These are phyloP conservation scores for Neurospora sp. DNA, from an alignment of 2,329 filamentous ascomycete species.

Conservation along the genomic window DNA sequence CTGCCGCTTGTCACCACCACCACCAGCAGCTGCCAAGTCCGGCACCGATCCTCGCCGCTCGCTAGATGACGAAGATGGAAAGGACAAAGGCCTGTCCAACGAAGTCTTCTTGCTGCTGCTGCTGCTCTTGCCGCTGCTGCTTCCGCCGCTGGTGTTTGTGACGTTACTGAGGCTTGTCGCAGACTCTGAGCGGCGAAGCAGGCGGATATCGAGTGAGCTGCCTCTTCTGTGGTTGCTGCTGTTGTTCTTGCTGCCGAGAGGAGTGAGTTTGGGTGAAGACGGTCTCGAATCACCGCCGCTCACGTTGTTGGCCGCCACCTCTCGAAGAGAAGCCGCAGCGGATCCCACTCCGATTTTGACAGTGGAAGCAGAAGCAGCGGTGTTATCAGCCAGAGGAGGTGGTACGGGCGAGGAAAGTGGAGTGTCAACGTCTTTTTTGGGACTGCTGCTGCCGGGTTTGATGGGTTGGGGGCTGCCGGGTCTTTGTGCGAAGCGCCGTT, in stretches of 20 bases:
- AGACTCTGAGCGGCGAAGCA: not conserved
- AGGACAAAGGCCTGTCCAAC: not conserved
- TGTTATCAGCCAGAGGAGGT: not conserved
- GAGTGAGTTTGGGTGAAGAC: not conserved
- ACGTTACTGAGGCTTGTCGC: not conserved
- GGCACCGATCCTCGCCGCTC: not conserved
- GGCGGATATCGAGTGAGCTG: not conserved
- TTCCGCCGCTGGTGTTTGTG: not conserved
- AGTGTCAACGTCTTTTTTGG: not conserved
- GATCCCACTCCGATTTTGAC: not conserved
- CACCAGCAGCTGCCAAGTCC: not conserved
- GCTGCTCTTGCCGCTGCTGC: not conserved
- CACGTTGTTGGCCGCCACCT: not conserved
- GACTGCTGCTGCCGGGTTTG: not conserved
- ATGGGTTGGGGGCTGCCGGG: not conserved
- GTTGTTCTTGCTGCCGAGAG: not conserved
- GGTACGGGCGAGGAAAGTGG: not conserved
- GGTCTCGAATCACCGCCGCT: not conserved
- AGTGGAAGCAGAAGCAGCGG: not conserved
- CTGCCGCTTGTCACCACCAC: constrained; percentile 22
- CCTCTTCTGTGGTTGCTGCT: not conserved
- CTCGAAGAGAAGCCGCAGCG: not conserved
- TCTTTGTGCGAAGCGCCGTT: not conserved
- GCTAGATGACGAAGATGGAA: not conserved
- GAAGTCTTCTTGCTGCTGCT: not conserved